Evolutionary conservation across 441 rosid genomes (phyloP).

Genomic region (Flueggea neowawraea): DNA sequence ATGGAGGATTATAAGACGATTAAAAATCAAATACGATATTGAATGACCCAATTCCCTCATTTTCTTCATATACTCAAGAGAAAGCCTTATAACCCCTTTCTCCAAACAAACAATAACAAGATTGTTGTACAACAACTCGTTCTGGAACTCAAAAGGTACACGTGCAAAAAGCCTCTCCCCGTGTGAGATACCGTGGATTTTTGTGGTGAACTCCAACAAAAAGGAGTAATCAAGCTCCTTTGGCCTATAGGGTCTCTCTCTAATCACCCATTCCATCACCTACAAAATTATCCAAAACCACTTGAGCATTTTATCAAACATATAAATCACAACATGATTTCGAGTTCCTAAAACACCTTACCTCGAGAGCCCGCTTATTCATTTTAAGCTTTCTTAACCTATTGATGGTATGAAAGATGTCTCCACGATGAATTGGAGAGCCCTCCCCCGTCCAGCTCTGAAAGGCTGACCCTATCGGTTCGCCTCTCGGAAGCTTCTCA

Average conservation of each 20-base stretch:
- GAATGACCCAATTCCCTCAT: constrained; percentile 75
- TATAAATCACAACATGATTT: neutral
- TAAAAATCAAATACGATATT: constrained; percentile 70
- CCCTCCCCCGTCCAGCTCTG: constrained; percentile 96
- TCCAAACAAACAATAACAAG: constrained; percentile 80
- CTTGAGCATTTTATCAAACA: constrained; percentile 20
- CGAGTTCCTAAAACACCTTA: constrained; percentile 2
- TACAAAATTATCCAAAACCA: constrained; percentile 8
- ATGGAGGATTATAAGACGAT: constrained; percentile 76
- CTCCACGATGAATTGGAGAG: constrained; percentile 77
- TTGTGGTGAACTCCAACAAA: constrained; percentile 73
- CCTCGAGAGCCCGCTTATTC: constrained; percentile 79
- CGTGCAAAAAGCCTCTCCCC: constrained; percentile 70
- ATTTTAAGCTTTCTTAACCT: constrained; percentile 68
- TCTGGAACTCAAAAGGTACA: constrained; percentile 75
- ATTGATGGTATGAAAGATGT: constrained; percentile 80
- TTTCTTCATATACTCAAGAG: constrained; percentile 87
- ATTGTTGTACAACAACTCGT: constrained; percentile 77
- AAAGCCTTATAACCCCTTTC: constrained; percentile 63
- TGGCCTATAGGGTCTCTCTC: constrained; percentile 75
- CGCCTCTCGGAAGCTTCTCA: constrained; percentile 56
- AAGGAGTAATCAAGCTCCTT: constrained; percentile 76
- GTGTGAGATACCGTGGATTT: constrained; percentile 65
- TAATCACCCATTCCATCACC: constrained; percentile 91
- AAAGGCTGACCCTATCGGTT: constrained; percentile 67